phyloP scores from a whole-genome alignment of 2,329 filamentous ascomycete genomes.

The Coniochaeta hoffmannii region DNA sequence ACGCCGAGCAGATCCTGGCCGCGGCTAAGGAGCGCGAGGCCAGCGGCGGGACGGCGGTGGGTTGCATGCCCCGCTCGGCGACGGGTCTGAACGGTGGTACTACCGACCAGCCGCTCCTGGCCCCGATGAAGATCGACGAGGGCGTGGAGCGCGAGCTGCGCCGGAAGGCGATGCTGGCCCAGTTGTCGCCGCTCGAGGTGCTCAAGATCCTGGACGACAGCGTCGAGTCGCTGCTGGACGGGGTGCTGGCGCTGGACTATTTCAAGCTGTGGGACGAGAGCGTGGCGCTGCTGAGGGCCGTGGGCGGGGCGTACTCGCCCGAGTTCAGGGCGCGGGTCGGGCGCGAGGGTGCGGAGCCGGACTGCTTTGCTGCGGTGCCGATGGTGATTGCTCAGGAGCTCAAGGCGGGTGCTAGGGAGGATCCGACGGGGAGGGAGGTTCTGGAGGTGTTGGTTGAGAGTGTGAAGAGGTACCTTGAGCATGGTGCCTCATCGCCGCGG shows the following conservation, averaged over 20 bases:
- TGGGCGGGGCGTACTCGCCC: constrained; percentile 4
- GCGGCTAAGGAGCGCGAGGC: neutral
- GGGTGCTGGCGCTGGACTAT: constrained; percentile 16
- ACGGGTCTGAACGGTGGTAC: neutral
- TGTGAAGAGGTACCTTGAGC: neutral
- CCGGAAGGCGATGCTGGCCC: constrained; percentile 7
- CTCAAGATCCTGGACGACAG: constrained; percentile 15
- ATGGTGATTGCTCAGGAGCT: neutral
- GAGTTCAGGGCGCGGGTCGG: neutral
- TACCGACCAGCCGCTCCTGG: neutral
- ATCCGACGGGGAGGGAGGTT: neutral
- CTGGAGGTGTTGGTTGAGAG: neutral
- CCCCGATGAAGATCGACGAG: neutral
- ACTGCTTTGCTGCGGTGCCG: neutral
- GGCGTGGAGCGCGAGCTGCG: constrained; percentile 2
- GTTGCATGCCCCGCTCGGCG: neutral
- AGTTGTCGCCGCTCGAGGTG: constrained; percentile 15
- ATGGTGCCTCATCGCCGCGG: neutral
- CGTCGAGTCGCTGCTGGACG: constrained; percentile 13
- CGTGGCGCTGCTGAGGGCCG: constrained; percentile 8
- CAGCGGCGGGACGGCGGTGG: neutral
- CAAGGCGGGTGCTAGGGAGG: neutral
- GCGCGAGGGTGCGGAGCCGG: neutral
- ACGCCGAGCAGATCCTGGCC: neutral
- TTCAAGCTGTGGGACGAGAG: constrained; percentile 15